Conservation (phyloP, 192 early-diverging fungal species). For the Entomortierella chlamydospora region DNA sequence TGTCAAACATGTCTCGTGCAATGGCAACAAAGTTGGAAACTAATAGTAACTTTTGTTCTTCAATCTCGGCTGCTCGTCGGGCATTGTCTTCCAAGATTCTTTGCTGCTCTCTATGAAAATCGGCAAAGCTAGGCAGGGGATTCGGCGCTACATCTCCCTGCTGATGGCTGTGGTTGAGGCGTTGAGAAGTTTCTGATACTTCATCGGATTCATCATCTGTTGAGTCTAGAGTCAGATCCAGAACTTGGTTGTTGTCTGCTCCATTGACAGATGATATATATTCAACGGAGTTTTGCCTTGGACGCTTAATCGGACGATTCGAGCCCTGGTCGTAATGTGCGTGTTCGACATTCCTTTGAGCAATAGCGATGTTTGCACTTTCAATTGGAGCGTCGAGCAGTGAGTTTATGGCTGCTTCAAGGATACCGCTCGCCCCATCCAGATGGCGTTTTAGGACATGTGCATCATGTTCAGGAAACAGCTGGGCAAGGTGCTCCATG, state of each 20-base stretch:
- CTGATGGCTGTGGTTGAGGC: neutral
- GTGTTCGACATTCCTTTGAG: neutral
- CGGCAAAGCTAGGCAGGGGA: constrained; percentile 18
- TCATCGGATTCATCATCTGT: constrained; percentile 12
- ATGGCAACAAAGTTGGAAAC: constrained; percentile 23
- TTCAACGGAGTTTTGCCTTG: neutral
- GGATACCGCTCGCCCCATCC: constrained; percentile 2
- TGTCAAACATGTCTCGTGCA: constrained; percentile 36
- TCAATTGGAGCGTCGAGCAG: neutral
- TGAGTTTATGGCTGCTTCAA: neutral
- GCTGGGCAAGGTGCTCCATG: constrained; percentile 8
- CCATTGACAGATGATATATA: neutral
- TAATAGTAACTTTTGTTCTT: constrained; percentile 9
- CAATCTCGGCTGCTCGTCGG: neutral
- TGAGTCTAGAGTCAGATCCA: constrained; percentile 20
- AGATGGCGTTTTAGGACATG: constrained; percentile 2
- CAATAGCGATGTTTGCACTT: neutral
- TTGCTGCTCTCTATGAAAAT: constrained; percentile 29
- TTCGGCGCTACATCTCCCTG: neutral
- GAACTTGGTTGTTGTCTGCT: neutral
- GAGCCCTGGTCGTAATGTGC: neutral
- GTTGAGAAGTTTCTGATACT: neutral
- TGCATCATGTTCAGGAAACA: constrained; percentile 3
- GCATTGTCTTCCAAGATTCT: constrained; percentile 1
- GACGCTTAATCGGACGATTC: neutral